Base-by-base conservation (phyloP, 2,329 filamentous ascomycete genomes). In the Penicillium sp. region DNA sequence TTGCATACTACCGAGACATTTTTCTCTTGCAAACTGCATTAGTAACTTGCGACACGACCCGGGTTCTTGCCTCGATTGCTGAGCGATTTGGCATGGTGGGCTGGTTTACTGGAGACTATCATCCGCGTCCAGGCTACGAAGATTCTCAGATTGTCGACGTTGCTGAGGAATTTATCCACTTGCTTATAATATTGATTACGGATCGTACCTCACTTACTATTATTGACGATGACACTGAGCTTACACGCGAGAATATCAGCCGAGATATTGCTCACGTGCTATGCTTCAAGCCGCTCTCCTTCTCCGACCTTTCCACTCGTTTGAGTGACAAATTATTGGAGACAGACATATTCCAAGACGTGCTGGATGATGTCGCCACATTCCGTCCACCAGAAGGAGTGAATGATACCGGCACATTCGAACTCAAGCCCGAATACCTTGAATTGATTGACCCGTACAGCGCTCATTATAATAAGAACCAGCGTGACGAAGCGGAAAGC, bases 271-370 rank as follows among this genome's bases (percentile, higher is more conserved):
- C 88, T 1, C 95, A 99, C 70, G 90, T 95, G 6, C 79, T 99
- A 26, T 97, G 93, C 77, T 97, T 97, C 80, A 96, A 95, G 73
- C 92, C 94, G 0, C 79, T 99, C 5, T 95, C 93, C 0, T 97
- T 94, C 76, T 96, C 93, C 11, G 94, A 97, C 62, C 87, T 99
- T 55, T 89, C 87, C 48, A 84, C 82, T 64, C 91, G 93, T 62
- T 79, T 99, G 18, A 90, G 91, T 0, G 94, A 99, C 67, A 90
- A 91, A 66, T 87, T 94, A 57, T 87, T 91, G 61, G 94, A 97
- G 57, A 87, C 90, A 60, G 91, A 96, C 61, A 88, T 91, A 58
- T 96, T 97, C 71, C 86, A 93, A 60, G 82, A 84, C 26, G 85
- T 97, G 2, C 81, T 99, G 5, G 86, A 91, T 58, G 87, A 92